These are phyloP conservation scores for Monosporascus sp. DNA, from an alignment of 2,329 filamentous ascomycete genomes.

Conservation along the genomic window DNA sequence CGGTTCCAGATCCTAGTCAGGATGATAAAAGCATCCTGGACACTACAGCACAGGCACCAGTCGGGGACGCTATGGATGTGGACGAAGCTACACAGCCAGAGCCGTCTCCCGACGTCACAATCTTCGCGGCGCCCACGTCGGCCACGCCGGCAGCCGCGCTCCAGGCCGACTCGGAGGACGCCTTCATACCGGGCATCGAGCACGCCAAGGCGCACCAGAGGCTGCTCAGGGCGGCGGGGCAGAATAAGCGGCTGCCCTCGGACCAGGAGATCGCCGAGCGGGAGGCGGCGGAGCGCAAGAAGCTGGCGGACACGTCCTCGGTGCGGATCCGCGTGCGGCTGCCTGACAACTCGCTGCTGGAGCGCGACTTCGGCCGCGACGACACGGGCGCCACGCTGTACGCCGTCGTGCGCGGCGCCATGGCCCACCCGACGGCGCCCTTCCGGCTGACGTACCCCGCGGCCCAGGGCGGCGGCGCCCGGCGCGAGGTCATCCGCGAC, in stretches of 20 bases:
- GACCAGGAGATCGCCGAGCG: constrained; percentile 75
- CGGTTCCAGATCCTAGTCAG: neutral
- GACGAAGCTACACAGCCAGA: constrained; percentile 8
- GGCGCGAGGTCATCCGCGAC: constrained; percentile 38
- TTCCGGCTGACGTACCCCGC: constrained; percentile 69
- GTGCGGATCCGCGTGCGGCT: constrained; percentile 79
- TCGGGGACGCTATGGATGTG: constrained; percentile 23
- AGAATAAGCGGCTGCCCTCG: constrained; percentile 74
- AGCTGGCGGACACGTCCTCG: constrained; percentile 58
- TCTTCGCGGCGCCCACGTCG: constrained; percentile 75
- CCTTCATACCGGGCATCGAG: constrained; percentile 70
- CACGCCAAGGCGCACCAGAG: constrained; percentile 73
- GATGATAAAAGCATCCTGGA: neutral
- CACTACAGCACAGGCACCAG: constrained; percentile 1
- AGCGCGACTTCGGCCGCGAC: constrained; percentile 61
- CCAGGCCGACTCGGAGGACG: constrained; percentile 61
- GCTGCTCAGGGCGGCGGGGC: constrained; percentile 53
- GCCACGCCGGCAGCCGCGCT: constrained; percentile 71
- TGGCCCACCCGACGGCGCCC: constrained; percentile 57
- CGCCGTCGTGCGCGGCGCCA: constrained; percentile 64
- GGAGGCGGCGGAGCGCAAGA: constrained; percentile 59
- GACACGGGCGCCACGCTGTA: constrained; percentile 72
- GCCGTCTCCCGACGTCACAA: constrained; percentile 47
- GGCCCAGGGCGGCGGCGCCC: constrained; percentile 27
- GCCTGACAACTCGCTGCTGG: constrained; percentile 76